Evolutionary conservation across 352 stramenopile species (phyloP), one percentile per base, ranked within the genome.

Genomic region (Globisporangium acanthophoron): DNA sequence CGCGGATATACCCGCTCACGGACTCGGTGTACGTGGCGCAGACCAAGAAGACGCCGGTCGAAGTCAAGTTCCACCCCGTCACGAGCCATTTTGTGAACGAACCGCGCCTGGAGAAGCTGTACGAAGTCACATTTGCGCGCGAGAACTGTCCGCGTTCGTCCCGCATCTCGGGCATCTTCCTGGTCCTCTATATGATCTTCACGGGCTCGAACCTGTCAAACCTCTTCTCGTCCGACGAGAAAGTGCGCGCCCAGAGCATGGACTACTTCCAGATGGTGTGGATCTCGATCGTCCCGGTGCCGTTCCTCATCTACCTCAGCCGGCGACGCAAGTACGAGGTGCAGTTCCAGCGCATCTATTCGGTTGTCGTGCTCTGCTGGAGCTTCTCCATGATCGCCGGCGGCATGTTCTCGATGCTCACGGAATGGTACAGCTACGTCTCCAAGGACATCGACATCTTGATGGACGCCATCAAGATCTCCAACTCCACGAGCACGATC

Each of bases 341-440:
- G 18, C 72, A 90, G 20, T 90, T 88, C 52, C 80, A 90, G 61
- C 62, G 74, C n/a, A 70, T 88, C 20, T 92, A 92, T 64, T 85
- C 78, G 7, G 56, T 80, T 8, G 65, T 92, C 12, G 44, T 88
- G 31, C 35, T 89, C 9, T 90, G 74, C 44, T 92, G 80, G 80
- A 81, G 70, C 31, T 83, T 87, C 53, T 90, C 80, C 13, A 79
- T 92, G 52, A 83, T 90, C 52, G 70, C 63, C 3, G 83, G 83
- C 20, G 83, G 83, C 6, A 87, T 90, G 78, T 89, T 90, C 52
- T 90, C 83, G 20, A 87, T 92, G 80, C 70, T 92, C n/a, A 78
- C 62, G 21, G 83, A 92, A 63, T 92, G 80, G 80, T 88, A 78
- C 64, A 84, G 76, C 53, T 90, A 88, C 65, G 68, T 92, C 7